phyloP scores from a whole-genome alignment of 352 stramenopile species.

The Pythium vanterpoolii region DNA sequence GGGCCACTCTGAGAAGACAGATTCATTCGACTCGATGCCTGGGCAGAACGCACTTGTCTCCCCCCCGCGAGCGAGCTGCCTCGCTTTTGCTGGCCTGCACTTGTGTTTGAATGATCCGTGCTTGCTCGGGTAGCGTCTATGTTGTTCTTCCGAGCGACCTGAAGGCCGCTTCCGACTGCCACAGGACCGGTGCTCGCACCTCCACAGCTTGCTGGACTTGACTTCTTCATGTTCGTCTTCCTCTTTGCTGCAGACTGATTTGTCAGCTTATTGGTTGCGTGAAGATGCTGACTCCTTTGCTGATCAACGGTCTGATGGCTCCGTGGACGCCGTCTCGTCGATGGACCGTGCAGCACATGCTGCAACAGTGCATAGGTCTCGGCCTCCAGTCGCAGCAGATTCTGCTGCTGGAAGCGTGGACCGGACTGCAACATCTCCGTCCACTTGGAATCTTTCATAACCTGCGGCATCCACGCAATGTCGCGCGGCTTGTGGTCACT shows the following conservation, averaged over 20 bases:
- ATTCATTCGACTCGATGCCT: background rate
- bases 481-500: background rate
- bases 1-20: background rate
- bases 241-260: background rate
- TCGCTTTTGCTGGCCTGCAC: background rate
- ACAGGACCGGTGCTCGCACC: background rate
- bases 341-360: slow-evolving; percentile 2
- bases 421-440: slow-evolving; percentile 23
- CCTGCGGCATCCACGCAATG: slow-evolving; percentile 11
- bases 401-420: slow-evolving; percentile 17
- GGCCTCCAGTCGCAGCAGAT: slow-evolving; percentile 15
- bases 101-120: background rate
- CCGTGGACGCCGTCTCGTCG: background rate
- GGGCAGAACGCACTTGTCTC: background rate
- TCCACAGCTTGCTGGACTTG: background rate
- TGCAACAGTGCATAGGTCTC: slow-evolving; percentile 23
- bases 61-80: background rate
- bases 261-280: background rate
- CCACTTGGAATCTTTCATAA: slow-evolving; percentile 20
- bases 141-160: slow-evolving; percentile 12
- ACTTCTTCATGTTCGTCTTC: background rate
- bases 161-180: slow-evolving; percentile 8
- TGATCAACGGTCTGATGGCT: background rate
- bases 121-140: background rate
- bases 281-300: background rate